Evolutionary conservation across 108 stramenopile genomes (phyloP), one percentile per base, ranked within the genome.

Genomic region (Nitzschia sp.): DNA sequence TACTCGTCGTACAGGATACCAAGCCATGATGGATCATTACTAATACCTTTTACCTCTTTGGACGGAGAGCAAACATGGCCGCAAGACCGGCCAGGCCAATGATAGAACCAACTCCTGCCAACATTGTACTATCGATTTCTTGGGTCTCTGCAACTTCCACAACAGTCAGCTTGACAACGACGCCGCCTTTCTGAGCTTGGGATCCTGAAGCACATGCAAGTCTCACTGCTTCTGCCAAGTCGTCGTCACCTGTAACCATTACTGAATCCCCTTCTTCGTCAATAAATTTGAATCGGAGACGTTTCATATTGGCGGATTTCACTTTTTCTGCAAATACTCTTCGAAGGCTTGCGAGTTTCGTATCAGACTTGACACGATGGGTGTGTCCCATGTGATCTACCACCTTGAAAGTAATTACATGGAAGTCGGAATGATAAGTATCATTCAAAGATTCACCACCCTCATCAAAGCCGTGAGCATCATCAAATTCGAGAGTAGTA

Each of bases 241-340:
- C 83, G 24, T 88, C 89, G 59, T 96, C 88, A 48, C 76, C 83
- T 20, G 79, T 92, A 43, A 96, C 78, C 29, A 87, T 40, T 51
- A 96, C 88, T 53, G 80, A 79, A 76, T 96, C 95, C 10, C 92
- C 90, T 67, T 96, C 95, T 14, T 96, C 92, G 50, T 96, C 95
- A 20, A 82, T 63, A 66, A 91, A 96, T 63, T 90, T 84, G 39
- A 96, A 69, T n/a, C 65, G 53, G 39, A 89, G 65, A 21, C 52
- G 19, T 39, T 67, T 57, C 25, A 60, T 72, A 19, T 83, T 64
- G 6, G 26, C 69, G n/a, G 79, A 54, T 21, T 72, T 68, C 41
- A 64, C 63, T 56, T 87, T 89, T n/a, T 82, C 74, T 38, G 76
- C 75, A 20, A 87, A 64, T 5, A 69, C 72, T 46, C 68, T 64